phyloP scores from a whole-genome alignment of 176 grass and related monocot species.

The Microstegium vimineum region DNA sequence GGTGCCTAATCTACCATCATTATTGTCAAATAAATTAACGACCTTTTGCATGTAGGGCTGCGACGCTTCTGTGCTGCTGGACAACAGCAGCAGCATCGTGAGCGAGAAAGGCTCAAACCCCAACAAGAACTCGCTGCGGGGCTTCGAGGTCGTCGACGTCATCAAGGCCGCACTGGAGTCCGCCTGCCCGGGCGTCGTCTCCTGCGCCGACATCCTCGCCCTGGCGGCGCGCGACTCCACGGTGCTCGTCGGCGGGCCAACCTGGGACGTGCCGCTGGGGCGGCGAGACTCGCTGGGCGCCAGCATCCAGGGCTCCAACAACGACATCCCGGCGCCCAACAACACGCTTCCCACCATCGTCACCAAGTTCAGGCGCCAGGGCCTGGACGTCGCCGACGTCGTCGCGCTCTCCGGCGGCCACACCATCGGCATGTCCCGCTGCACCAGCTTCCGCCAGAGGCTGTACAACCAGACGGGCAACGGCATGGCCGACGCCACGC shows the following conservation, averaged over 20 bases:
- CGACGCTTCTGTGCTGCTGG: constrained; percentile 68
- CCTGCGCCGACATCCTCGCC: constrained; percentile 90
- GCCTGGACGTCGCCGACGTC: constrained; percentile 57
- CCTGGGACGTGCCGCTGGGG: constrained; percentile 80
- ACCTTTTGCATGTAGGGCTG: constrained; percentile 41
- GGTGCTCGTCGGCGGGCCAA: constrained; percentile 54
- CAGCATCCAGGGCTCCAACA: constrained; percentile 79
- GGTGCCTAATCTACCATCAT: not conserved
- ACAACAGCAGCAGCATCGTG: constrained; percentile 55
- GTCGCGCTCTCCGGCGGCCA: constrained; percentile 72
- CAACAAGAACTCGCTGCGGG: constrained; percentile 54
- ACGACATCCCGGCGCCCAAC: constrained; percentile 91
- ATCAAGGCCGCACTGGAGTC: constrained; percentile 61
- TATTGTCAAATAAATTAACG: not conserved
- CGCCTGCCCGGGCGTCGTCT: constrained; percentile 68
- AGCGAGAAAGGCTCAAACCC: constrained; percentile 78
- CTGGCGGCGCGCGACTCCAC: constrained; percentile 62
- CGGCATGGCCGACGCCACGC: constrained; percentile 47
- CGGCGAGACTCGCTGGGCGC: constrained; percentile 69
- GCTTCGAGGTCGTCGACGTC: constrained; percentile 39
- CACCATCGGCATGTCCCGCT: constrained; percentile 70
- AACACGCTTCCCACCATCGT: constrained; percentile 79
- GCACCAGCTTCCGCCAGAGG: constrained; percentile 84
- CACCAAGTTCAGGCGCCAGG: constrained; percentile 73
- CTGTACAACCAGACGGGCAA: constrained; percentile 78